Percentiles rank a stretch among this genome's conserved stretches.
These are phyloP conservation scores for Lathyrus aphaca DNA, from an alignment of 306 rosid species.

Conservation along the genomic window DNA sequence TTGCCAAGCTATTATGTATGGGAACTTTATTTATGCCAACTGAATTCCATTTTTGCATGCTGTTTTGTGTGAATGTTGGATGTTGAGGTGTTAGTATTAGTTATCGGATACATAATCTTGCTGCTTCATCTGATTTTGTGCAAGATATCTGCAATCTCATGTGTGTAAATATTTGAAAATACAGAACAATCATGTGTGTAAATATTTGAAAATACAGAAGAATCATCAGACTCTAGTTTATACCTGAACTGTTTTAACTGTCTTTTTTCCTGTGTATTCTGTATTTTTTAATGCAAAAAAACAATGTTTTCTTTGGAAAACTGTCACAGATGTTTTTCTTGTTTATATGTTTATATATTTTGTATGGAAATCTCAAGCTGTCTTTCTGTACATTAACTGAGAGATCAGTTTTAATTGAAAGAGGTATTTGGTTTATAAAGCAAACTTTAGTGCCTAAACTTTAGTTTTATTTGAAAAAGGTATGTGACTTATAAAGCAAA, in stretches of 20 bases:
- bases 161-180: no score
- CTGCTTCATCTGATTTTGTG: slow-evolving; percentile 9
- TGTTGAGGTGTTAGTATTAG: neutral
- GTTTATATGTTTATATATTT: neutral
- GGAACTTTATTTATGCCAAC: slow-evolving; percentile 14
- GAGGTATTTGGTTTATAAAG: neutral
- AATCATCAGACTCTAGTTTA: neutral
- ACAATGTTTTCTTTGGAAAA: no score
- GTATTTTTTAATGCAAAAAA: neutral
- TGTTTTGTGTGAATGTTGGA: slow-evolving; percentile 19
- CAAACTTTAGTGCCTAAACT: no score
- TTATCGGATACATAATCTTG: neutral
- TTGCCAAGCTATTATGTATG: neutral
- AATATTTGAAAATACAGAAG: no score
- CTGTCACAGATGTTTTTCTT: neutral
- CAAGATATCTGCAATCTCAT: neutral
- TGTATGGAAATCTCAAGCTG: neutral
- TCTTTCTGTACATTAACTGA: neutral
- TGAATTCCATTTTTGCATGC: slow-evolving; percentile 13
- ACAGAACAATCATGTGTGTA: neutral
- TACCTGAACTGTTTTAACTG: neutral
- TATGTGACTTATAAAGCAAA: no score
- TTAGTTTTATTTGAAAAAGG: neutral
- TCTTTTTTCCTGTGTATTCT: neutral
- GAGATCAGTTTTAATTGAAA: neutral